Base-by-base conservation (phyloP, 2,329 filamentous ascomycete genomes). In the Hypoxylon sp. region DNA sequence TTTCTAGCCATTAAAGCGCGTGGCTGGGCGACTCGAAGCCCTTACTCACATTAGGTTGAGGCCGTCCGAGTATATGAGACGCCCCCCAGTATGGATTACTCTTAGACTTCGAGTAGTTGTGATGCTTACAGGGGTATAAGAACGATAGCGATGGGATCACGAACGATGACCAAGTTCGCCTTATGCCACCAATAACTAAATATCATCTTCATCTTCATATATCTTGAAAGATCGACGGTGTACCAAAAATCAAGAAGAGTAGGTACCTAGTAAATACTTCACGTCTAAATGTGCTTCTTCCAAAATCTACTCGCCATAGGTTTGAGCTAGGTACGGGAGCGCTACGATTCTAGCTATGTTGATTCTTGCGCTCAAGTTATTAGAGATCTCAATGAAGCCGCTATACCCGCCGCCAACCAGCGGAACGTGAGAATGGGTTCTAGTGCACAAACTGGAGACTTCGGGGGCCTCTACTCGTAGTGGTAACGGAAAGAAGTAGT, bases 281-380 rank as follows among this genome's bases (percentile, higher is more conserved):
- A 67, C 57, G 62, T 57, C 63, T 5, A 53, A 62, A n/a, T 19
- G 42, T 2, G 68, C 55, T 54, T 54, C 69, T 4, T 35, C 29
- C 9, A 42, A 37, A 35, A 69, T 70, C 51, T 64, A 69, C 33
- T 65, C 70, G 3, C 10, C 39, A 0, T 61, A 69, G 52, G 68
- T 72, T 22, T 17, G 70, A 31, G 9, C 26, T 44, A 22, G 19
- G 3, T 6, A 14, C 10, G 14, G 33, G 11, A n/a, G 11, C 8
- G 3, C 5, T 10, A 14, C 5, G 5, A 44, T 9, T 53, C 26
- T 33, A 2, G 37, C 19, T 9, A 42, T 14, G 3, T 53, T 69
- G 31, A 63, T 5, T 62, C 74, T n/a, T 60, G 67, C n/a, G 67
- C 70, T 6, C 70, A 75, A 53, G 24, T 52, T 1, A 67, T 68